Conservation (phyloP, 495 filamentous ascomycete species). For the Amphirosellinia nigrospora region DNA sequence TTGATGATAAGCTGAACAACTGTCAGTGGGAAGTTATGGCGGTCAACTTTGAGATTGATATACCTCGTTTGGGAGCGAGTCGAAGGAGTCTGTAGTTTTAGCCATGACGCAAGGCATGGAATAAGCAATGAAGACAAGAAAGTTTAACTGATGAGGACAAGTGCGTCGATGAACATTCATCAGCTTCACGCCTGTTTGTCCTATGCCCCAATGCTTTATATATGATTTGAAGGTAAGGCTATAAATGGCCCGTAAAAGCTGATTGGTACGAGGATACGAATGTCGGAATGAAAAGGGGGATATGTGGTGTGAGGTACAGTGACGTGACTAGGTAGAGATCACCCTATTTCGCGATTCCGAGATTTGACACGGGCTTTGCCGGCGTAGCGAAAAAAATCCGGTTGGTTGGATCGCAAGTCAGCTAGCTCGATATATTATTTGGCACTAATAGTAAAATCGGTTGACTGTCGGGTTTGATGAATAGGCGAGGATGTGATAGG, state of each 20-base stretch:
- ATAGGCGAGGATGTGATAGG: background rate
- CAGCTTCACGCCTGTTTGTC: background rate
- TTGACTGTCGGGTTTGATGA: background rate
- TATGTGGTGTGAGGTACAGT: constrained; percentile 18
- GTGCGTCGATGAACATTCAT: constrained; percentile 32
- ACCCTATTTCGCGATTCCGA: constrained; percentile 3
- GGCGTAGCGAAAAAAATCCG: background rate
- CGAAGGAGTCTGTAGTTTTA: constrained; percentile 37
- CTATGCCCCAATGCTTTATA: constrained; percentile 6
- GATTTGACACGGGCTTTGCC: constrained; percentile 14
- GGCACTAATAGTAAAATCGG: background rate
- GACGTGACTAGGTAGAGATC: constrained; percentile 18
- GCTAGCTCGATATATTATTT: background rate
- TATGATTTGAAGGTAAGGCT: background rate
- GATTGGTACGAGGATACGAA: background rate
- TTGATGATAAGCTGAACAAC: constrained; percentile 66
- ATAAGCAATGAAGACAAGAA: constrained; percentile 39
- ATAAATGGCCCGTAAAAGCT: background rate
- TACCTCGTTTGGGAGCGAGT: constrained; percentile 54
- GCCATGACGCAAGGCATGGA: constrained; percentile 41
- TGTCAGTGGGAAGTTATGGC: constrained; percentile 23
- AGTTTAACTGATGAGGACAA: constrained; percentile 33
- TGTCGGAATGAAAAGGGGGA: background rate
- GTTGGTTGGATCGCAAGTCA: background rate
- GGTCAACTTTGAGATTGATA: constrained; percentile 15